A percentile compares a stretch with the other conserved stretches of the same genome.
Conservation (phyloP, 2,329 filamentous ascomycete species). For the Leptodontidium sp. region DNA sequence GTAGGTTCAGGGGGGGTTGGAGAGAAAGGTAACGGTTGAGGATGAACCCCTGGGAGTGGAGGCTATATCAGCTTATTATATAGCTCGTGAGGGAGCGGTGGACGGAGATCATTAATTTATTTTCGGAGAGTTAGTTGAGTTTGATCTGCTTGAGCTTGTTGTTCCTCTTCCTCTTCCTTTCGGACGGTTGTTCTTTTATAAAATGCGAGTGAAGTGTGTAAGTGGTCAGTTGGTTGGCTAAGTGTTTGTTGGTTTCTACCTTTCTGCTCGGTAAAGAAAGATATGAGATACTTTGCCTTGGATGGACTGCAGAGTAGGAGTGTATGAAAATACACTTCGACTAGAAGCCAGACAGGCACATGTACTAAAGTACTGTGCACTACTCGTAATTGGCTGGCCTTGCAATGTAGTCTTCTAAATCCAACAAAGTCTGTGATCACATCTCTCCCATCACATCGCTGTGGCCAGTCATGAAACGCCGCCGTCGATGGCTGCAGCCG, state of each 20-base stretch:
- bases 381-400: neutral
- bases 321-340: constrained; percentile 1
- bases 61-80: constrained; percentile 5
- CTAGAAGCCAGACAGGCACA: neutral
- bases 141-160: neutral
- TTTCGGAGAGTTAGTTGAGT: neutral
- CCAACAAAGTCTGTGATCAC: neutral
- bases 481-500: constrained; percentile 14
- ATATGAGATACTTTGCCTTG: neutral
- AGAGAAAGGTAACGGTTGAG: neutral
- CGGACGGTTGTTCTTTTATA: neutral
- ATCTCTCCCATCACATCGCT: constrained; percentile 31
- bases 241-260: neutral
- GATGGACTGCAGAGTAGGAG: neutral
- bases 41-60: neutral
- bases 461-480: constrained; percentile 41
- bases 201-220: neutral
- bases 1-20: neutral
- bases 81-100: constrained; percentile 4
- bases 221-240: neutral
- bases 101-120: neutral
- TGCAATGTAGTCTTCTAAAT: neutral
- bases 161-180: neutral
- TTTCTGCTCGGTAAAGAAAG: neutral
- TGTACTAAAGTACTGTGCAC: neutral